Conservation (phyloP, 345 rosid species). For the Citrus maxima region DNA sequence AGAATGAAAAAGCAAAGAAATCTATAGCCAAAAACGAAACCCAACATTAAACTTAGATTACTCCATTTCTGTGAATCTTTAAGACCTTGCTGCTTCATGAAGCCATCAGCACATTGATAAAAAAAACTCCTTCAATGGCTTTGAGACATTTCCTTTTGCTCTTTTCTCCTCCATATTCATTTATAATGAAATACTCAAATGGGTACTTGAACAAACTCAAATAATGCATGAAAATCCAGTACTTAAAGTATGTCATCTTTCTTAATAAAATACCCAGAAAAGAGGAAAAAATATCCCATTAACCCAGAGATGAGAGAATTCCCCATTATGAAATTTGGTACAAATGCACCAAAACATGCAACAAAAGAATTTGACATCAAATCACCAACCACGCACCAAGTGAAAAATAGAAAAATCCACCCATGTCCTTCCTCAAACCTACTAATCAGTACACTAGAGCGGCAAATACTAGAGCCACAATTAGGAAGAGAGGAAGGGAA, state of each 20-base stretch:
- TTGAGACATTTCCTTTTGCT: constrained; percentile 21
- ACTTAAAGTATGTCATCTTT: constrained; percentile 18
- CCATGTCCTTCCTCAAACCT: constrained; percentile 25
- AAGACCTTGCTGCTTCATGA: constrained; percentile 26
- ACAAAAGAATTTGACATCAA: constrained; percentile 34
- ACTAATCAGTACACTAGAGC: constrained; percentile 29
- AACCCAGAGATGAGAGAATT: constrained; percentile 21
- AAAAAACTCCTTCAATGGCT: constrained; percentile 22
- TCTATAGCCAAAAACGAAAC: constrained; percentile 27
- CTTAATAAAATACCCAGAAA: constrained; percentile 31
- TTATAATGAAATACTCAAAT: constrained; percentile 29
- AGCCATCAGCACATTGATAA: constrained; percentile 21
- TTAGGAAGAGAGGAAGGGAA: constrained; percentile 24
- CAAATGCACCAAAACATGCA: constrained; percentile 28
- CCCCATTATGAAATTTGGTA: constrained; percentile 27
- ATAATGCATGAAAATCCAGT: constrained; percentile 31
- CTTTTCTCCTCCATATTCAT: constrained; percentile 28
- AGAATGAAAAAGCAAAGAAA: constrained; percentile 20
- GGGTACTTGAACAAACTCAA: constrained; percentile 31
- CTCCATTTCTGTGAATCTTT: constrained; percentile 27
- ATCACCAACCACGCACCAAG: constrained; percentile 27
- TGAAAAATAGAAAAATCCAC: constrained; percentile 24
- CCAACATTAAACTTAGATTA: constrained; percentile 21
- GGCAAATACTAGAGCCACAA: constrained; percentile 27
- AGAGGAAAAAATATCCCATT: constrained; percentile 26